Base-by-base conservation (phyloP, 441 rosid species). In the Pelargonium cotyledonis region DNA sequence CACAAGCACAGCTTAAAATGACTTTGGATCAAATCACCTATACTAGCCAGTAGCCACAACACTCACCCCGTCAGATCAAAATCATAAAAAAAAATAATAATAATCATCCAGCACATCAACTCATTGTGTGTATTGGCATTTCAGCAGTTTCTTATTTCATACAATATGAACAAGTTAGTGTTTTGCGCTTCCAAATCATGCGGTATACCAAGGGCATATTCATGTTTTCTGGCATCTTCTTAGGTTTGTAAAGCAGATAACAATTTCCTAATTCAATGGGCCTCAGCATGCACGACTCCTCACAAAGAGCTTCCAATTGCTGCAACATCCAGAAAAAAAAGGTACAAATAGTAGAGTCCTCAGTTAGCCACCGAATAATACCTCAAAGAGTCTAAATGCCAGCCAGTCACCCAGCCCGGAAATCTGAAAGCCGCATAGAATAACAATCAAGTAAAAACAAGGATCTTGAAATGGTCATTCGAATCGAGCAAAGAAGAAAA, bases 381-480 rank as follows among this genome's bases (percentile, higher is more conserved):
- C 73, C 73, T 77, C 67, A 76, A n/a, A n/a, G 29, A 69, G 70
- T 70, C 69, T 47, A 65, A 60, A 67, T 38, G 76, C 76, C 74
- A 72, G 57, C 66, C 77, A 71, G 74, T 83, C 84, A 83, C 74
- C 85, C 81, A 65, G 53, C 76, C 68, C 60, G 40, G 6, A 7
- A 65, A 77, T 79, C 88, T 85, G 86, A 68, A 82, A 80, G 69
- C 76, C 79, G 55, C 69, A 77, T 71, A 51, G 62, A 60, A 65
- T 61, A 61, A 23, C 57, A 44, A 66, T 65, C 60, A 69, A 72
- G 12, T 57, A n/a, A 51, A 57, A 57, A 57, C 19, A 57, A 57
- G 29, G 29, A 9, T 19, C 29, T 5, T 55, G n/a, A 49, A 40
- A 61, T 14, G 26, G 64, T 69, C 35, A 58, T 58, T 31, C 15